Conservation (phyloP, 345 rosid species). For the Barbarea vulgaris region DNA sequence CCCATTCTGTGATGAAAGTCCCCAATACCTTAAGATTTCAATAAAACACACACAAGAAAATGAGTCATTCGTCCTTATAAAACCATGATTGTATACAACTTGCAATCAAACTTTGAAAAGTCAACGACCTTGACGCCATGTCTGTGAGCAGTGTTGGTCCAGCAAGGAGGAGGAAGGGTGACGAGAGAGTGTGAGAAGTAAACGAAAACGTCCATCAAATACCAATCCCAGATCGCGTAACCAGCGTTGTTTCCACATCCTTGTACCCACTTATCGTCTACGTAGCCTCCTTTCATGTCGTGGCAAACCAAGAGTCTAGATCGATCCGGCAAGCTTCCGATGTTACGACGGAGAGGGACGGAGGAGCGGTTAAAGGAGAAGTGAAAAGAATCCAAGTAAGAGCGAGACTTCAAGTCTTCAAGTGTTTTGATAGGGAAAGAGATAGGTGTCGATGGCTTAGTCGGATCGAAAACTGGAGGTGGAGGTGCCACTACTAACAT, state of each 20-base stretch:
- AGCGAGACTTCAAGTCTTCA: constrained; percentile 60
- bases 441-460: constrained; percentile 57
- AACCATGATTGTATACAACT: background rate
- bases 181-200: constrained; percentile 75
- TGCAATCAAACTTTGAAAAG: background rate
- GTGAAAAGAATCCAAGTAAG: constrained; percentile 77
- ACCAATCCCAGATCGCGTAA: constrained; percentile 81
- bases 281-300: constrained; percentile 76
- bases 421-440: constrained; percentile 77
- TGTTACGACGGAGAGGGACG: constrained; percentile 48
- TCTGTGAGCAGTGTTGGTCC: constrained; percentile 87
- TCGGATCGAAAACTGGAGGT: constrained; percentile 52
- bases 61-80: background rate
- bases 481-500: constrained; percentile 21
- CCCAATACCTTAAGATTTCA: constrained; percentile 62
- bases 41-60: constrained; percentile 11
- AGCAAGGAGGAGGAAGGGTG: constrained; percentile 86
- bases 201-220: constrained; percentile 83
- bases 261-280: constrained; percentile 83
- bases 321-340: constrained; percentile 42
- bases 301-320: constrained; percentile 77
- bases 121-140: constrained; percentile 78
- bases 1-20: constrained; percentile 83
- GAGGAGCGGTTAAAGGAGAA: constrained; percentile 66
- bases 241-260: constrained; percentile 65